Percentiles rank a stretch among this genome's conserved stretches.
Evolutionary conservation across 805 yeast species (phyloP).

Genomic region (Ogataea haglerorum): DNA sequence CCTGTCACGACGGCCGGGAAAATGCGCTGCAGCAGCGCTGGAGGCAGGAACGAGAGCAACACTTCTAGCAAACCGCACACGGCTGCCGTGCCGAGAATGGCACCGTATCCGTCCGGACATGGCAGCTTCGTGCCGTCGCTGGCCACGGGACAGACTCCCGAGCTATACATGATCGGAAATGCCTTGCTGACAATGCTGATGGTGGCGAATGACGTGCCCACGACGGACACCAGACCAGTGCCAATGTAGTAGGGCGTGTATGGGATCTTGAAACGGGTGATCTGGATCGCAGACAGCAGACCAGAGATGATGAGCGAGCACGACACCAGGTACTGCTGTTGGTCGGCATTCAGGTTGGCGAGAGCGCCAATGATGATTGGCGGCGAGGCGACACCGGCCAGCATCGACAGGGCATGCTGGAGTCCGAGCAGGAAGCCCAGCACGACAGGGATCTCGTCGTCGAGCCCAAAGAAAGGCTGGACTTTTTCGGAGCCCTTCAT

Average conservation of each 20-base stretch:
- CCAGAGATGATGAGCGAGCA: constrained; percentile 71
- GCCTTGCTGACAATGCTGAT: constrained; percentile 75
- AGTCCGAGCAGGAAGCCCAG: constrained; percentile 77
- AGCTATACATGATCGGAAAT: constrained; percentile 73
- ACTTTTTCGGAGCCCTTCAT: constrained; percentile 41
- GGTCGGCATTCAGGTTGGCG: constrained; percentile 52
- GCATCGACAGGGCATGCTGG: constrained; percentile 86
- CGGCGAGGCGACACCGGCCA: constrained; percentile 87
- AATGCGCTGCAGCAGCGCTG: constrained; percentile 60
- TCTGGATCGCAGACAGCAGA: constrained; percentile 67
- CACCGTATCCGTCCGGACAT: constrained; percentile 90
- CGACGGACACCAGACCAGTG: constrained; percentile 85
- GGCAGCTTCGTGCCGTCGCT: constrained; percentile 65
- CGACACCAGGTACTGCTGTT: constrained; percentile 65
- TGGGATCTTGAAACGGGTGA: constrained; percentile 74
- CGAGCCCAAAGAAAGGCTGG: constrained; percentile 80
- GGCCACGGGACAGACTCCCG: constrained; percentile 62
- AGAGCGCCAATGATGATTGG: constrained; percentile 66
- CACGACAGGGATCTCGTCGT: constrained; percentile 77
- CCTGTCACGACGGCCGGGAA: constrained; percentile 94
- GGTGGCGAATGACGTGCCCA: constrained; percentile 89
- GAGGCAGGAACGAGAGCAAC: constrained; percentile 71
- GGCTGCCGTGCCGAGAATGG: constrained; percentile 76
- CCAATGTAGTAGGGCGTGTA: constrained; percentile 77
- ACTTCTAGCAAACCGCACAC: constrained; percentile 76